Base-by-base conservation (phyloP, 176 grass and related monocot species). In the Ampelocalamus luodianensis region DNA sequence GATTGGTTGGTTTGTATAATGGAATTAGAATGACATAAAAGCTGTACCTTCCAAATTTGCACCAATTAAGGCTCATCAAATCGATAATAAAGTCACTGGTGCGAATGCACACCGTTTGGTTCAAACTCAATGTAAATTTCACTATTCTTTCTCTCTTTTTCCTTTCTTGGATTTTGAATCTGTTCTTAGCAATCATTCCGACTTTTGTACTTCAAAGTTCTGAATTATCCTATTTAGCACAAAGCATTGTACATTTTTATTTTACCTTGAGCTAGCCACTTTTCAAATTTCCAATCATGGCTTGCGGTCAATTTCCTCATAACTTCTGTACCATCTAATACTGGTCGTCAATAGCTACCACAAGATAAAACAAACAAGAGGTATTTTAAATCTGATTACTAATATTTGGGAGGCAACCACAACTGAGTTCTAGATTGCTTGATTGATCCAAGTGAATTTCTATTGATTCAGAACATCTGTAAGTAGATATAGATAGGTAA, bases 91-190 rank as follows among this genome's bases (percentile, higher is more conserved):
- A 1, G 29, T 4, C 6, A 15, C 38, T 16, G 36, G 48, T 74
- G 29, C 64, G 10, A 46, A 58, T 51, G 38, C 24, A 62, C 62
- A 88, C n/a, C 53, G 60, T 45, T 68, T 48, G 10, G 37, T 72
- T 71, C 65, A 84, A 59, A 84, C 79, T 72, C 77, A 72, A 87
- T 13, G 87, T 92, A 92, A 84, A 79, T 9, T 13, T 71, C 55
- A 71, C 24, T 81, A 62, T 68, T 82, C 63, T 70, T 23, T 15
- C 42, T 67, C 42, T 64, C 45, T 16, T 76, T 42, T 63, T 38
- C 62, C 11, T 71, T 71, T 70, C 46, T 40, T 76, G 38, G 20
- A 69, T 62, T 51, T 59, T 70, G 36, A 9, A 55, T 27, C 10
- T 69, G n/a, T 51, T 7, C 17, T 22, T 71, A 37, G 3, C 24